Evolutionary conservation across 1,284 basidiomycete genomes (phyloP).

Genomic region (Anthracocystis walkeri): DNA sequence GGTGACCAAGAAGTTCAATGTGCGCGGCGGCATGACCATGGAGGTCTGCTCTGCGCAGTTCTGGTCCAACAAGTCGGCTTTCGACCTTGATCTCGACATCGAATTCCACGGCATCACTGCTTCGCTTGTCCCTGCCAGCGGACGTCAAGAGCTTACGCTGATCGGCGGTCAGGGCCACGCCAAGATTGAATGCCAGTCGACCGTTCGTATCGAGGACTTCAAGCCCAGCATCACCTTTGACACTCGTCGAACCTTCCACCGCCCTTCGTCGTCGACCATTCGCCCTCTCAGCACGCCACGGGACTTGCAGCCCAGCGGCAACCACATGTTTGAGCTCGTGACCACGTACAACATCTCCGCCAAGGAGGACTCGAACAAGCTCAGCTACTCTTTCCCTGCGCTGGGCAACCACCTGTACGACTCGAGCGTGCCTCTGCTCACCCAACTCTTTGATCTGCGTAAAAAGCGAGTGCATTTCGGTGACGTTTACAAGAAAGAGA

Average conservation of each 20-base stretch:
- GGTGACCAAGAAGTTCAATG: constrained; percentile 63
- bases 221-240: constrained; percentile 67
- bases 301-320: constrained; percentile 65
- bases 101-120: constrained; percentile 69
- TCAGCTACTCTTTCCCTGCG: constrained; percentile 61
- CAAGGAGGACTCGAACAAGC: constrained; percentile 61
- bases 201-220: constrained; percentile 66
- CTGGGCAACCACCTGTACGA: constrained; percentile 68
- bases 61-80: constrained; percentile 65
- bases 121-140: constrained; percentile 46
- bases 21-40: constrained; percentile 68
- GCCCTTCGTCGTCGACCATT: constrained; percentile 59
- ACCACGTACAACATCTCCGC: constrained; percentile 65
- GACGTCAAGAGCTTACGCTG: constrained; percentile 62
- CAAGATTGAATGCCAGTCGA: constrained; percentile 59
- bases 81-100: constrained; percentile 66
- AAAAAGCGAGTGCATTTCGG: constrained; percentile 65
- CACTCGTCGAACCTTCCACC: constrained; percentile 62
- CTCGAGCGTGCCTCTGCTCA: constrained; percentile 65
- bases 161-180: constrained; percentile 67
- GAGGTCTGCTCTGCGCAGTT: constrained; percentile 69
- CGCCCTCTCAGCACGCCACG: constrained; percentile 61
- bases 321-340: constrained; percentile 67
- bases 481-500: constrained; percentile 69
- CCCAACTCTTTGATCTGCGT: constrained; percentile 64